Percentiles rank a stretch among this genome's conserved stretches.
Evolutionary conservation across 179 eudicot species (phyloP).

Genomic region (Beta macrorhiza): DNA sequence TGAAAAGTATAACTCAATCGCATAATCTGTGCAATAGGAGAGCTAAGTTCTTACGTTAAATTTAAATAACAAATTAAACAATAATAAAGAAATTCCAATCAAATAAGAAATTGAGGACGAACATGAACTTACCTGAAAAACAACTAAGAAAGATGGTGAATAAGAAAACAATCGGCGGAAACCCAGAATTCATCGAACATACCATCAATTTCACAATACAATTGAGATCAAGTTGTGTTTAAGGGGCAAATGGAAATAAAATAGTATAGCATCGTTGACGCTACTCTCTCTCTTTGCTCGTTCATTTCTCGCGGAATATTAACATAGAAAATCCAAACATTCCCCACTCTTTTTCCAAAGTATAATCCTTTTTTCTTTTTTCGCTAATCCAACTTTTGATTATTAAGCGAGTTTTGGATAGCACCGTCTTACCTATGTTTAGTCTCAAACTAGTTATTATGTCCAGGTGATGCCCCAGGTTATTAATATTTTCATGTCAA

Average conservation of each 20-base stretch:
- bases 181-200: constrained; percentile 31
- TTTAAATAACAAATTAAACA: neutral
- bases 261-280: neutral
- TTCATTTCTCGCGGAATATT: too few relatives aligned
- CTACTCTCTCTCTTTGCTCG: too few relatives aligned
- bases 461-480: too few relatives aligned
- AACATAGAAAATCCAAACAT: too few relatives aligned
- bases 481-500: too few relatives aligned
- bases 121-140: constrained; percentile 31
- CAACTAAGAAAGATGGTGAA: constrained; percentile 25
- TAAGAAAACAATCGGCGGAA: constrained; percentile 7
- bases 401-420: too few relatives aligned
- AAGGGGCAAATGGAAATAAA: neutral
- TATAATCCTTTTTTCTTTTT: too few relatives aligned
- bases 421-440: too few relatives aligned
- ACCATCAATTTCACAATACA: constrained; percentile 9
- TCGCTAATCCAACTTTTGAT: too few relatives aligned
- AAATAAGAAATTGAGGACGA: neutral
- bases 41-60: neutral
- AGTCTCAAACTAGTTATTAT: too few relatives aligned
- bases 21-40: neutral
- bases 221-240: neutral
- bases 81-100: neutral
- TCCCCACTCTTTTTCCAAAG: too few relatives aligned
- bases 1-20: neutral